Percentiles rank a stretch among this genome's conserved stretches.
phyloP scores from a whole-genome alignment of 2,329 filamentous ascomycete species.

The Hypoxylon sp. region DNA sequence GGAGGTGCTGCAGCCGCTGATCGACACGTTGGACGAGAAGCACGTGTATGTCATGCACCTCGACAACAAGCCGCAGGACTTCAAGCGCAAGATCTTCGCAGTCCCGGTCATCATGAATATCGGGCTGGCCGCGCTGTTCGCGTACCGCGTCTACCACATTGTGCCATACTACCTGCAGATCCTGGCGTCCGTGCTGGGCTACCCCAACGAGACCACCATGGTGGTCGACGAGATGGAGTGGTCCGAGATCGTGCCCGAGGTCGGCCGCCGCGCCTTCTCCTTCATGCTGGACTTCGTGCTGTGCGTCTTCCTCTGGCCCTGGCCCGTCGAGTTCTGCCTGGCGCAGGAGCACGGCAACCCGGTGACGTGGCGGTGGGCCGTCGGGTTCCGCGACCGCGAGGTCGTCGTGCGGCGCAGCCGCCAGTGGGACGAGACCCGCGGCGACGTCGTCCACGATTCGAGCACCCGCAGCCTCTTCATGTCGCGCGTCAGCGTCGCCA shows the following conservation, averaged over 20 bases:
- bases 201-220: slow-evolving; percentile 72
- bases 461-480: slow-evolving; percentile 66
- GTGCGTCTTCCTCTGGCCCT: slow-evolving; percentile 72
- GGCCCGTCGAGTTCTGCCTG: slow-evolving; percentile 76
- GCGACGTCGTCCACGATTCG: slow-evolving; percentile 59
- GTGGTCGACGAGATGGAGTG: slow-evolving; percentile 64
- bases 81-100: slow-evolving; percentile 85
- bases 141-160: slow-evolving; percentile 73
- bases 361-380: slow-evolving; percentile 72
- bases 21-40: slow-evolving; percentile 68
- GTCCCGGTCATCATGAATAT: slow-evolving; percentile 82
- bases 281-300: slow-evolving; percentile 80
- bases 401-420: slow-evolving; percentile 81
- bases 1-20: slow-evolving; percentile 68
- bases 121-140: slow-evolving; percentile 68
- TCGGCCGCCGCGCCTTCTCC: slow-evolving; percentile 66
- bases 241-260: slow-evolving; percentile 62
- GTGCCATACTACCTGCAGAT: slow-evolving; percentile 77
- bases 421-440: slow-evolving; percentile 71
- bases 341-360: slow-evolving; percentile 68
- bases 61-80: slow-evolving; percentile 71
- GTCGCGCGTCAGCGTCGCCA: slow-evolving; percentile 70
- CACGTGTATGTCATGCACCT: slow-evolving; percentile 87
- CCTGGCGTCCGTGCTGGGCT: slow-evolving; percentile 68
- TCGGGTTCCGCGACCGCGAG: slow-evolving; percentile 82